These are phyloP conservation scores for Babesia ovata DNA, from an alignment of 169 alveolate genomes.

Conservation along the genomic window DNA sequence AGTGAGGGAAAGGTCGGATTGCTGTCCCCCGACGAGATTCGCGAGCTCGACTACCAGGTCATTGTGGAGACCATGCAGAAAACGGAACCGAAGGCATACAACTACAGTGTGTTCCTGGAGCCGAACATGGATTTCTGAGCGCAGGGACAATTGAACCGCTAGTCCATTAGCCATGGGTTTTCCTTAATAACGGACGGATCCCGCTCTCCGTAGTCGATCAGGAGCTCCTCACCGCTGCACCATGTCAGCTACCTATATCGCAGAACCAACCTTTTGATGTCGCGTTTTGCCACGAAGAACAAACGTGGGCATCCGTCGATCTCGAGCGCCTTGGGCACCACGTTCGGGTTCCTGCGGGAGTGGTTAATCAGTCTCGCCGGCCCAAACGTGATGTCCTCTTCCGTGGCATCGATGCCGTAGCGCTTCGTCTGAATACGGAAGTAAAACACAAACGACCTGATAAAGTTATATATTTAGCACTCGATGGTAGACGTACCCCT, in stretches of 20 bases:
- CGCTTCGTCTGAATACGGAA: slow-evolving; percentile 78
- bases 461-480: background rate
- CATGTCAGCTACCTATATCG: background rate
- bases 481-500: slow-evolving; percentile 25
- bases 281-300: slow-evolving; percentile 79
- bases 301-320: slow-evolving; percentile 74
- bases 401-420: slow-evolving; percentile 88
- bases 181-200: slow-evolving; percentile 80
- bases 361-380: slow-evolving; percentile 88
- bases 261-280: slow-evolving; percentile 66
- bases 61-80: slow-evolving; percentile 63
- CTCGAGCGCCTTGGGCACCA: slow-evolving; percentile 76
- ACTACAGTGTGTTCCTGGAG: slow-evolving; percentile 64
- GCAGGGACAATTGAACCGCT: background rate
- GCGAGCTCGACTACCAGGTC: slow-evolving; percentile 63
- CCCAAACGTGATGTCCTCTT: slow-evolving; percentile 80
- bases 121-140: slow-evolving; percentile 52
- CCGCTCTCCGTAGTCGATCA: slow-evolving; percentile 87
- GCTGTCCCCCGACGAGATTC: slow-evolving; percentile 39
- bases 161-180: slow-evolving; percentile 82
- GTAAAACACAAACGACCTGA: slow-evolving; percentile 84
- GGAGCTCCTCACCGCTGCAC: slow-evolving; percentile 84
- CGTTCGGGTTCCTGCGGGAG: slow-evolving; percentile 83
- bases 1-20: slow-evolving; percentile 40
- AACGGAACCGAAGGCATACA: slow-evolving; percentile 50